Evolutionary conservation across 2,329 filamentous ascomycete species (phyloP).

Genomic region (Orbilia brochopaga): DNA sequence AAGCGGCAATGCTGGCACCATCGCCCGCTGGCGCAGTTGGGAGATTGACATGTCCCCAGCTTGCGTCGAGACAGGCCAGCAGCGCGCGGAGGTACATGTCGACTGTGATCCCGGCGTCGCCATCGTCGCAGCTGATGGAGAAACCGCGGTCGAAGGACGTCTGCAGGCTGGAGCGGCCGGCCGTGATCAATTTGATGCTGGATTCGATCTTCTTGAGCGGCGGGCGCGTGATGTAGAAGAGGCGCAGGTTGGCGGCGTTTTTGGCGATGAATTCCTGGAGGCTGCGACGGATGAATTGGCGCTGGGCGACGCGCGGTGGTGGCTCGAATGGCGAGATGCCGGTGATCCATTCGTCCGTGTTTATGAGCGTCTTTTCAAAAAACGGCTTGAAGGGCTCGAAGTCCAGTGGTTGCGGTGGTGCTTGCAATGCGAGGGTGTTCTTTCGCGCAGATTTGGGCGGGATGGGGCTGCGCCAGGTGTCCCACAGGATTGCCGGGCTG

Average conservation of each 20-base stretch:
- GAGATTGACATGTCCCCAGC: slow-evolving; percentile 38
- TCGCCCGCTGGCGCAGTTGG: slow-evolving; percentile 3
- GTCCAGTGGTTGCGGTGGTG: neutral
- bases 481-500: slow-evolving; percentile 37
- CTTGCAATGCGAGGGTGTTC: slow-evolving; percentile 1
- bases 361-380: slow-evolving; percentile 44
- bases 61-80: slow-evolving; percentile 32
- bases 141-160: slow-evolving; percentile 32
- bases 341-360: slow-evolving; percentile 45
- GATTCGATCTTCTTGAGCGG: slow-evolving; percentile 44
- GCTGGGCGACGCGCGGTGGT: slow-evolving; percentile 26
- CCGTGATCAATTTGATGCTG: slow-evolving; percentile 40
- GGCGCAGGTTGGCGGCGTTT: slow-evolving; percentile 22
- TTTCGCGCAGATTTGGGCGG: slow-evolving; percentile 22
- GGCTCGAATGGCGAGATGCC: slow-evolving; percentile 9
- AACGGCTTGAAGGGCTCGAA: slow-evolving; percentile 46
- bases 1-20: no score
- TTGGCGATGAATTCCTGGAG: slow-evolving; percentile 29
- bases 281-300: slow-evolving; percentile 31
- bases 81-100: slow-evolving; percentile 31
- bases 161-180: slow-evolving; percentile 27
- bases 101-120: slow-evolving; percentile 26
- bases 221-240: slow-evolving; percentile 42
- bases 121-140: slow-evolving; percentile 15
- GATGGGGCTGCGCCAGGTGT: slow-evolving; percentile 42